phyloP scores from a whole-genome alignment of 2,329 filamentous ascomycete species.

The Arthroderma sp. region DNA sequence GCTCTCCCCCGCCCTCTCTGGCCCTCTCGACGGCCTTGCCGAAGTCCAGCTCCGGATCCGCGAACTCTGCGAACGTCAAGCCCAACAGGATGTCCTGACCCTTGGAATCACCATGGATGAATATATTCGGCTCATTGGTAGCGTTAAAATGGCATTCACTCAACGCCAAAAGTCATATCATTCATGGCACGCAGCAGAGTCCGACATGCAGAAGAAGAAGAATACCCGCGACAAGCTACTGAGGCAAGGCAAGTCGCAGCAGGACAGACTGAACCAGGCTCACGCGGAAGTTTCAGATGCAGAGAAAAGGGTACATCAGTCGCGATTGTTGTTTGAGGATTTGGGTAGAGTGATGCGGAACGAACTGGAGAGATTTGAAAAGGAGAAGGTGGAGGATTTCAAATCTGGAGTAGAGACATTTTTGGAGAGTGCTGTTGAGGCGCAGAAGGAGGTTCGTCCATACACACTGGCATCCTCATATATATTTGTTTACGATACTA shows the following conservation, averaged over 20 bases:
- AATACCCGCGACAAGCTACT: conserved; percentile 85
- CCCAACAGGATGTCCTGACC: conserved; percentile 90
- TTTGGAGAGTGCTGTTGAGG: conserved; percentile 89
- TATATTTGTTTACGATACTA: background rate
- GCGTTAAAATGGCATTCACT: conserved; percentile 81
- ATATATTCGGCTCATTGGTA: conserved; percentile 91
- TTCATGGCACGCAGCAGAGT: conserved; percentile 82
- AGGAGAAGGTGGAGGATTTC: conserved; percentile 97
- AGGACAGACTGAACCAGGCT: conserved; percentile 86
- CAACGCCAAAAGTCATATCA: conserved; percentile 95
- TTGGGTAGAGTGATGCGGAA: conserved; percentile 88
- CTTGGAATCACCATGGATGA: conserved; percentile 97
- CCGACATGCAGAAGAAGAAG: conserved; percentile 82
- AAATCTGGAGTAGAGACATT: conserved; percentile 98
- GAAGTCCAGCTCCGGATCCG: conserved; percentile 88
- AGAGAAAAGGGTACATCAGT: conserved; percentile 84
- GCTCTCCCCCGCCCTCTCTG: conserved; percentile 75
- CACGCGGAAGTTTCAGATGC: conserved; percentile 89
- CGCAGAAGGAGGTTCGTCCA: conserved; percentile 80
- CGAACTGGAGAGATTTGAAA: conserved; percentile 88
- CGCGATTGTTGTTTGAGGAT: conserved; percentile 82
- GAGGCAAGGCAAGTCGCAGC: conserved; percentile 85
- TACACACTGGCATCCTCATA: background rate
- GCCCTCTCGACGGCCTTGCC: conserved; percentile 78
- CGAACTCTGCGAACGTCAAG: conserved; percentile 91